Percentiles rank a stretch among this genome's conserved stretches.
Evolutionary conservation across 306 rosid genomes (phyloP).

Genomic region (Quercus agrifolia): DNA sequence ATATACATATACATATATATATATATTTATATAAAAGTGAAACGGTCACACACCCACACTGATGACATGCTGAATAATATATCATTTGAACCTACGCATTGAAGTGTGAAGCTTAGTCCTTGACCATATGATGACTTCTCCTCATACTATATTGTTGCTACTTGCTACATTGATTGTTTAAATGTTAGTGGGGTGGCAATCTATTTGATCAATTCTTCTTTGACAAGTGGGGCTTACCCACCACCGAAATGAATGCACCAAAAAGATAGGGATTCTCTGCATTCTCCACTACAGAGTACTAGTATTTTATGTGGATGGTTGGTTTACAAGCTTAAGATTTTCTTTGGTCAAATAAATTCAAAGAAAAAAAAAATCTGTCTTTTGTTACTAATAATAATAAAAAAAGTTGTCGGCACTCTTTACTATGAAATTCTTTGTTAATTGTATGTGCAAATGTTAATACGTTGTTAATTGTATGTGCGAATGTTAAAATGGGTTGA

Average conservation of each 20-base stretch:
- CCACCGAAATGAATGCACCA: conserved; percentile 5
- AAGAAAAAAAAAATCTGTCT: conserved; percentile 1
- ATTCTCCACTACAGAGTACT: conserved; percentile 9
- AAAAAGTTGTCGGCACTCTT: neutral
- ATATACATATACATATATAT: too few species aligned
- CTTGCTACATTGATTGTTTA: neutral
- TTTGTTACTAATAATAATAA: neutral
- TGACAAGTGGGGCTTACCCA: neutral
- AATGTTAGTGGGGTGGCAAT: neutral
- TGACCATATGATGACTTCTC: conserved; percentile 12
- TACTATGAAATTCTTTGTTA: neutral
- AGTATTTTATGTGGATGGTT: conserved; percentile 15
- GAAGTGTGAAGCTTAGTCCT: neutral
- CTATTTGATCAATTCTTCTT: neutral
- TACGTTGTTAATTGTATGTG: neutral
- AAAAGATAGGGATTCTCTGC: neutral
- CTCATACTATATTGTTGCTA: conserved; percentile 12
- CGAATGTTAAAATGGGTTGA: conserved; percentile 12
- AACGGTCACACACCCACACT: too few species aligned
- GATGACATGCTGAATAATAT: too few species aligned
- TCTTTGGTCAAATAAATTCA: neutral
- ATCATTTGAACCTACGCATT: too few species aligned
- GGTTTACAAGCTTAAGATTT: neutral
- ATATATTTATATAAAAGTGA: too few species aligned
- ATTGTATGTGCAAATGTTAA: neutral